Conservation (phyloP, 169 alveolate genomes). For the Plasmodium relictum region DNA sequence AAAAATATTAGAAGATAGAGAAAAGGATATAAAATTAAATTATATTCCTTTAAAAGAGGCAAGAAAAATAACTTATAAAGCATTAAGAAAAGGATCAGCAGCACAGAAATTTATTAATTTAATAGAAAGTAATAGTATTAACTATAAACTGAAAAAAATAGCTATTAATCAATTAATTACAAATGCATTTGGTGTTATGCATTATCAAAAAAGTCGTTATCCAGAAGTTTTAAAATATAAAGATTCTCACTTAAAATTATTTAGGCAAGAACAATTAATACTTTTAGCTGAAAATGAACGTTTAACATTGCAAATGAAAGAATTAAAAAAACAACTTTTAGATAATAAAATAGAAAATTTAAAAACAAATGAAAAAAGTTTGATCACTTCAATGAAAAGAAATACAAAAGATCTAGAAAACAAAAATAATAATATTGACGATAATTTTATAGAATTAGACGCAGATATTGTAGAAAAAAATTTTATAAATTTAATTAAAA, state of each 20-base stretch:
- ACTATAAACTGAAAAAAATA: conserved; percentile 73
- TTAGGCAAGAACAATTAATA: conserved; percentile 87
- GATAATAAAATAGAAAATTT: conserved; percentile 69
- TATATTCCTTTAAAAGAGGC: conserved; percentile 70
- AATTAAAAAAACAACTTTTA: conserved; percentile 77
- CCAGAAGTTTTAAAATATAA: conserved; percentile 78
- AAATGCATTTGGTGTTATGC: conserved; percentile 79
- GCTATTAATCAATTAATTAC: conserved; percentile 79
- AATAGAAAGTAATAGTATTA: conserved; percentile 79
- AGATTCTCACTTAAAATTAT: conserved; percentile 83
- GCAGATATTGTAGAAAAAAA: conserved; percentile 76
- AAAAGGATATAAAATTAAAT: conserved; percentile 32
- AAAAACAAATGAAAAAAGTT: conserved; percentile 50
- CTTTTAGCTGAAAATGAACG: conserved; percentile 87
- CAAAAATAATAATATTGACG: conserved; percentile 4
- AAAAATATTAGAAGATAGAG: conserved; percentile 62
- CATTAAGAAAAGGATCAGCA: conserved; percentile 86
- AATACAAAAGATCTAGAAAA: conserved; percentile 2
- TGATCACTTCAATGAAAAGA: conserved; percentile 49
- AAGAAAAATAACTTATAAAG: conserved; percentile 81
- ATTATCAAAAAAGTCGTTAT: conserved; percentile 30
- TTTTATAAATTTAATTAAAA: conserved; percentile 57
- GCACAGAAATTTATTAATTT: conserved; percentile 78
- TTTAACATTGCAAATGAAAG: conserved; percentile 82
- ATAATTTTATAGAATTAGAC: conserved; percentile 58